Evolutionary conservation across 305 asterid genomes (phyloP).

Genomic region (Fraxinus xanthoxyloides): DNA sequence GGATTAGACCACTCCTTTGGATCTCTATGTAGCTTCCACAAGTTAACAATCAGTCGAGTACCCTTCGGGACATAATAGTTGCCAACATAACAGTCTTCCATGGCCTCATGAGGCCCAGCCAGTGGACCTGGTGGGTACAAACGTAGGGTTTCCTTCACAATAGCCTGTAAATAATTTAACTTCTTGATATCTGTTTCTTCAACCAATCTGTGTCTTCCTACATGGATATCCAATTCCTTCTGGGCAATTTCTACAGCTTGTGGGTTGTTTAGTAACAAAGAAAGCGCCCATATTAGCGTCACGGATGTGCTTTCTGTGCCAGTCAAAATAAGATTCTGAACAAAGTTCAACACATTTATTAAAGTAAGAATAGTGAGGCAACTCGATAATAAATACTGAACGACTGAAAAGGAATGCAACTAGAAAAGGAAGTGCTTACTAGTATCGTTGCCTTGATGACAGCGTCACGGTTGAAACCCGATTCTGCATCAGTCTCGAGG

Average conservation of each 20-base stretch:
- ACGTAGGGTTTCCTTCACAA: conserved; percentile 42
- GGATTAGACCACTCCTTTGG: conserved; percentile 34
- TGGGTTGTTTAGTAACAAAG: conserved; percentile 40
- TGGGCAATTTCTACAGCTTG: conserved; percentile 26
- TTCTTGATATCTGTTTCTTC: conserved; percentile 42
- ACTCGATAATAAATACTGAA: background rate
- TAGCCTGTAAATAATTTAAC: conserved; percentile 39
- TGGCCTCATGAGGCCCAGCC: conserved; percentile 39
- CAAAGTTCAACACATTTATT: background rate
- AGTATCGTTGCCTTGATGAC: conserved; percentile 55
- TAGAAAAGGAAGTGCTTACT: conserved; percentile 24
- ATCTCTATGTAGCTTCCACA: conserved; percentile 40
- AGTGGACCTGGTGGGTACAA: conserved; percentile 49
- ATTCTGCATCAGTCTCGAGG: conserved; percentile 23
- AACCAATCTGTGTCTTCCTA: conserved; percentile 35
- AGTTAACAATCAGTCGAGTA: conserved; percentile 33
- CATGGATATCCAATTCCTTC: conserved; percentile 28
- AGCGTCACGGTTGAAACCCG: conserved; percentile 33
- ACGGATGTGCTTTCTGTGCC: conserved; percentile 45
- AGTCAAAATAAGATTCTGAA: conserved; percentile 37
- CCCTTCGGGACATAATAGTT: conserved; percentile 28
- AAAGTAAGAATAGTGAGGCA: background rate
- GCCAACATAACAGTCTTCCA: conserved; percentile 27
- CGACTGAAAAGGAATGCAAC: too few species aligned
- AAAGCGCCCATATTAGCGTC: conserved; percentile 41